Evolutionary conservation across 129 eudicot genomes (phyloP).

Genomic region (Lactuca saligna): DNA sequence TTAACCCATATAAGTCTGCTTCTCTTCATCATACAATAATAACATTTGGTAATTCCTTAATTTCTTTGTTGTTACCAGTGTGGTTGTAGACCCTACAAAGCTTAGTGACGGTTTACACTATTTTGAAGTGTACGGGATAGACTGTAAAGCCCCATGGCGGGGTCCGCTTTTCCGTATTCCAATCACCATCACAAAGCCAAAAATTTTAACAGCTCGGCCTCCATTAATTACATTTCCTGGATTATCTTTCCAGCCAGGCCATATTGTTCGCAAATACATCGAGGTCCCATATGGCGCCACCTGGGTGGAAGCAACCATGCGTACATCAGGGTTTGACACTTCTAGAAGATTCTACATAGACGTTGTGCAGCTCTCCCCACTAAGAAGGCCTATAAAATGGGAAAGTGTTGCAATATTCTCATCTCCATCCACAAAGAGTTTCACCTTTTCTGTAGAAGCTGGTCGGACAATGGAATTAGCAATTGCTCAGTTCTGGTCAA

Average conservation of each 20-base stretch:
- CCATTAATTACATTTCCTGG: slow-evolving; percentile 64
- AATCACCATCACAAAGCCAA: slow-evolving; percentile 89
- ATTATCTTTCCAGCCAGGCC: slow-evolving; percentile 85
- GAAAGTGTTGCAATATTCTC: slow-evolving; percentile 73
- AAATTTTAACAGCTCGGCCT: slow-evolving; percentile 59
- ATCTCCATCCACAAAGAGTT: slow-evolving; percentile 88
- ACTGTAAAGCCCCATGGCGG: slow-evolving; percentile 95
- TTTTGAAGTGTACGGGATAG: slow-evolving; percentile 81
- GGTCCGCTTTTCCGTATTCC: slow-evolving; percentile 98
- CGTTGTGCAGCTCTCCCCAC: slow-evolving; percentile 80
- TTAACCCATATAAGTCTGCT: slow-evolving; percentile 19
- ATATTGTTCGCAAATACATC: slow-evolving; percentile 76
- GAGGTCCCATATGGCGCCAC: slow-evolving; percentile 92
- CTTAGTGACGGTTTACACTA: slow-evolving; percentile 86
- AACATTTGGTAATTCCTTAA: not conserved
- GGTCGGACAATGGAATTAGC: slow-evolving; percentile 93
- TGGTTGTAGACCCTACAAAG: slow-evolving; percentile 85
- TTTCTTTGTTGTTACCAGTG: slow-evolving; percentile 42
- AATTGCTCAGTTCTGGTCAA: slow-evolving; percentile 98
- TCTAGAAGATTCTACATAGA: slow-evolving; percentile 85
- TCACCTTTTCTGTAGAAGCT: slow-evolving; percentile 81
- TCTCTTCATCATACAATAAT: slow-evolving; percentile 11
- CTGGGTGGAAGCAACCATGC: slow-evolving; percentile 95
- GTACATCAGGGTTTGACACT: slow-evolving; percentile 81
- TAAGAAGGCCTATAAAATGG: slow-evolving; percentile 87